These are phyloP conservation scores for Candida coleopterorum DNA, from an alignment of 805 yeast genomes.

Conservation along the genomic window DNA sequence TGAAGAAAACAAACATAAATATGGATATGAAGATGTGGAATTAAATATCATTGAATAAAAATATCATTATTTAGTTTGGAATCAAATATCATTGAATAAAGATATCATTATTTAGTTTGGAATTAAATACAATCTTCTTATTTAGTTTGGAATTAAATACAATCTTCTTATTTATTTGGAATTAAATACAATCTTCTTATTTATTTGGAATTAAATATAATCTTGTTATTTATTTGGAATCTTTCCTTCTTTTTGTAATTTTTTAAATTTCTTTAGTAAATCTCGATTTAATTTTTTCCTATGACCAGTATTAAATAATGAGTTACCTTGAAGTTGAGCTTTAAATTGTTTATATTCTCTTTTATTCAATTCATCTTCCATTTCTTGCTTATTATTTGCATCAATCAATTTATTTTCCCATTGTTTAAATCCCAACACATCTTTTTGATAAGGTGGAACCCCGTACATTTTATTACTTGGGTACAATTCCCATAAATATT, in stretches of 20 bases:
- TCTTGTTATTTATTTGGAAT: conserved; percentile 9
- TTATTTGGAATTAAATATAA: no score
- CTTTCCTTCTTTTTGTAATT: conserved; percentile 24
- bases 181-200: no score
- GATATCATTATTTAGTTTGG: conserved; percentile 14
- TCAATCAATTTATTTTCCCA: conserved; percentile 30
- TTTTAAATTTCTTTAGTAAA: conserved; percentile 27
- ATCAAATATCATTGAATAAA: conserved; percentile 27
- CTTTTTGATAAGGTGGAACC: conserved; percentile 29
- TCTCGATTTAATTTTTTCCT: conserved; percentile 35
- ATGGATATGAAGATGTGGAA: conserved; percentile 45
- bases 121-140: conserved; percentile 37
- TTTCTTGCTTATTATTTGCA: conserved; percentile 15
- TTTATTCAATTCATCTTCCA: conserved; percentile 16
- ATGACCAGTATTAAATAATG: conserved; percentile 16
- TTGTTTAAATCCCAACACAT: conserved; percentile 25
- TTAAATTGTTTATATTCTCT: conserved; percentile 20
- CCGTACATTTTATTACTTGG: conserved; percentile 33
- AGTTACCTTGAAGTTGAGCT: conserved; percentile 17
- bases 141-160: no score
- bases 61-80: conserved; percentile 17
- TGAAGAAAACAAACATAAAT: conserved; percentile 59
- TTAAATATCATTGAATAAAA: conserved; percentile 28
- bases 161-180: no score
- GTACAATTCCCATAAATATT: conserved; percentile 34